A percentile compares a stretch with the other conserved stretches of the same genome.
Evolutionary conservation across 1,139 yeast genomes (phyloP).

Genomic region (Eremothecium gossypii): DNA sequence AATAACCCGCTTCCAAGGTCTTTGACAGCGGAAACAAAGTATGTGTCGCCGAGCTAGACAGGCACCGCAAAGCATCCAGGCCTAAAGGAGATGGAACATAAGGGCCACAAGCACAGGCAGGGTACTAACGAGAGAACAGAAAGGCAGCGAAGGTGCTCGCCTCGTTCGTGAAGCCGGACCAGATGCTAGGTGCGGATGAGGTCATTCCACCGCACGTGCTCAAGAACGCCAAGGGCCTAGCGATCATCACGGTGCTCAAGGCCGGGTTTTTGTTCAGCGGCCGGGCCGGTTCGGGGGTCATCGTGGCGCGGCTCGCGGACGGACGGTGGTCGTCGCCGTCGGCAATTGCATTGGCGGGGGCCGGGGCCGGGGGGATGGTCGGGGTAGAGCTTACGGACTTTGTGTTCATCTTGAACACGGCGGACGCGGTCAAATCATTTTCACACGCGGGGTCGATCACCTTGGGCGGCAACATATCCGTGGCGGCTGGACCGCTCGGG

Average conservation of each 20-base stretch:
- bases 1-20: constrained; percentile 95
- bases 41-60: constrained; percentile 31
- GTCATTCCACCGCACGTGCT: constrained; percentile 86
- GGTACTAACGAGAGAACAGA: constrained; percentile 29
- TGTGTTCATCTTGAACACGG: constrained; percentile 80
- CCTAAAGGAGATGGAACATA: too few relatives aligned
- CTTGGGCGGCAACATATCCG: constrained; percentile 87
- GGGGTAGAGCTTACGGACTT: constrained; percentile 97
- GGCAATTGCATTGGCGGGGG: constrained; percentile 93
- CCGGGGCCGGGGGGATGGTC: constrained; percentile 96
- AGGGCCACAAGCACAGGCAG: background rate
- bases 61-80: too few relatives aligned
- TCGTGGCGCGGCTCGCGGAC: constrained; percentile 88
- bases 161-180: constrained; percentile 92
- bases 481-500: constrained; percentile 98
- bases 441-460: constrained; percentile 93
- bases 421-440: constrained; percentile 86
- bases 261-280: constrained; percentile 96
- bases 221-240: constrained; percentile 87
- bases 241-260: constrained; percentile 81
- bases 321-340: constrained; percentile 99
- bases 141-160: constrained; percentile 93
- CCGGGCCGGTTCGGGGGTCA: constrained; percentile 94
- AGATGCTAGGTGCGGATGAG: constrained; percentile 77
- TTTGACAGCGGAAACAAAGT: constrained; percentile 77